These are phyloP conservation scores for Scedosporium minutisporum DNA, from an alignment of 2,329 filamentous ascomycete genomes.

Conservation along the genomic window DNA sequence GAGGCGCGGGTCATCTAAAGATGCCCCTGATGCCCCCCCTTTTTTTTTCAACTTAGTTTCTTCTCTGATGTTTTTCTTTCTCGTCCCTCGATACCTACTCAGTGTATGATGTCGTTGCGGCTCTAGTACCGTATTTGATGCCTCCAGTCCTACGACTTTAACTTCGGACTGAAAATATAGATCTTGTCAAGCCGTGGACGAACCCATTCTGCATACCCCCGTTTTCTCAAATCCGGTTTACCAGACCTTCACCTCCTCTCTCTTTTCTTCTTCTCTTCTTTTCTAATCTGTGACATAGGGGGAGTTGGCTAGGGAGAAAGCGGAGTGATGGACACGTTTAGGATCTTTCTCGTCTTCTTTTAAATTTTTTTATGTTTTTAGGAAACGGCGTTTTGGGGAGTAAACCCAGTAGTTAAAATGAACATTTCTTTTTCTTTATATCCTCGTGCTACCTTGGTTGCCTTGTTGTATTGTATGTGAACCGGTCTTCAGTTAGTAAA, in stretches of 20 bases:
- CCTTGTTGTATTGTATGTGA: no score
- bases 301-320: no score
- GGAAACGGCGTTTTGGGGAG: no score
- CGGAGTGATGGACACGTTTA: no score
- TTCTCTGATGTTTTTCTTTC: not conserved
- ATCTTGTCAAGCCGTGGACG: not conserved
- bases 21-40: not conserved
- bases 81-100: not conserved
- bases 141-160: not conserved
- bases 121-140: not conserved
- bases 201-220: not conserved
- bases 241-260: not conserved
- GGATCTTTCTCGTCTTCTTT: no score
- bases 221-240: not conserved
- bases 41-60: slow-evolving; percentile 2
- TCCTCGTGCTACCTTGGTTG: no score
- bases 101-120: not conserved
- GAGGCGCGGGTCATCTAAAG: no score
- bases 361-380: no score
- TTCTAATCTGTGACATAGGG: not conserved
- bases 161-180: not conserved
- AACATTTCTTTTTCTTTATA: no score
- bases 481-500: no score
- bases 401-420: no score
- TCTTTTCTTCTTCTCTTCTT: not conserved